These are phyloP conservation scores for Zoysia matrella DNA, from an alignment of 202 grass and related monocot genomes.

Conservation along the genomic window DNA sequence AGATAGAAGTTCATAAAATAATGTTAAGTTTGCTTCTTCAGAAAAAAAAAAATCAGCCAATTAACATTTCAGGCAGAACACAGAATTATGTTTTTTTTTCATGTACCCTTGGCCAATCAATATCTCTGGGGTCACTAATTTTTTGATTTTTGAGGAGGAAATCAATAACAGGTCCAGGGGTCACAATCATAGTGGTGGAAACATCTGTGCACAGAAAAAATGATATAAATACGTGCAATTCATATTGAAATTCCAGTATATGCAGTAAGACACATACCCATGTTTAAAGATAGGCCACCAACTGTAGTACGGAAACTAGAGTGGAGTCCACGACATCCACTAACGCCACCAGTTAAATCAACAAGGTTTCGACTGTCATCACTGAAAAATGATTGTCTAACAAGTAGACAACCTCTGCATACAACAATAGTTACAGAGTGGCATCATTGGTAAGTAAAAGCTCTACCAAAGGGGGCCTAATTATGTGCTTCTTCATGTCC, in stretches of 20 bases:
- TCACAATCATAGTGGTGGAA: conserved; percentile 91
- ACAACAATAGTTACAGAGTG: conserved; percentile 34
- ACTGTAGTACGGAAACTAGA: conserved; percentile 68
- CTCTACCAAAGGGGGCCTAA: too few species aligned
- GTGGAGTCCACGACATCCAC: conserved; percentile 75
- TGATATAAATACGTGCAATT: conserved; percentile 29
- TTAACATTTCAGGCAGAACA: conserved; percentile 7
- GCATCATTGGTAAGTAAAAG: conserved; percentile 11
- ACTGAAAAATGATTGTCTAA: conserved; percentile 84
- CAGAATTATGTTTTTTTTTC: conserved; percentile 1
- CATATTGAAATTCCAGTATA: conserved; percentile 32
- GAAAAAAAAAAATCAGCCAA: conserved; percentile 20
- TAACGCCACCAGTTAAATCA: conserved; percentile 81
- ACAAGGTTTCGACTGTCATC: conserved; percentile 67
- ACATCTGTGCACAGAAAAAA: conserved; percentile 69
- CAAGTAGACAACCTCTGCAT: conserved; percentile 75
- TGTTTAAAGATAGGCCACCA: conserved; percentile 75
- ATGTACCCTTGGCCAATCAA: conserved; percentile 83
- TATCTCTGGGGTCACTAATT: conserved; percentile 59
- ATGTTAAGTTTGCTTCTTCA: conserved; percentile 13
- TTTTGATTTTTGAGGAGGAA: conserved; percentile 90
- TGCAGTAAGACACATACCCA: conserved; percentile 56
- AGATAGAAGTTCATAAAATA: conserved; percentile 28
- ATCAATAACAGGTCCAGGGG: conserved; percentile 81
- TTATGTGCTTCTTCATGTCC: too few species aligned